Conservation (phyloP, 2,329 filamentous ascomycete species). For the Neobulgaria alba region DNA sequence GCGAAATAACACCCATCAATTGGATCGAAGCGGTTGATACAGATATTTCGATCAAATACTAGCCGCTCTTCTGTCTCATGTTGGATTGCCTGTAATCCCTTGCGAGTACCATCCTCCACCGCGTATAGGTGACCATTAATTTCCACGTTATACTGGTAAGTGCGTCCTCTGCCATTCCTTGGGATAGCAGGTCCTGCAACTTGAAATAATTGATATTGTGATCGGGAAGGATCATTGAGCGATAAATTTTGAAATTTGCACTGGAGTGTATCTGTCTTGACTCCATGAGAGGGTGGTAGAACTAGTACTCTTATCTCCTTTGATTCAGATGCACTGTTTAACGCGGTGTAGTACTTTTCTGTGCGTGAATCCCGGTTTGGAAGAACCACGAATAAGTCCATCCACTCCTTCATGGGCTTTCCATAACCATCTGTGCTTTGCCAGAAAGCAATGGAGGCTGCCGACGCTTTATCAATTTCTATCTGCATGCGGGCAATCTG, state of each 20-base stretch:
- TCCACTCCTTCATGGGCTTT: neutral
- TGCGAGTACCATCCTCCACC: neutral
- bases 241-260: neutral
- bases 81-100: neutral
- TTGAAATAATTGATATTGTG: neutral
- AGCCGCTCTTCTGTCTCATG: conserved; percentile 1
- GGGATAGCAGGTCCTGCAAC: neutral
- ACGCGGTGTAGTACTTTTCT: neutral
- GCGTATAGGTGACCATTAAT: neutral
- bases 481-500: neutral
- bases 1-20: neutral
- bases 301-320: neutral
- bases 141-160: neutral
- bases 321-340: neutral
- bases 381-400: neutral
- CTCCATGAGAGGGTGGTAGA: neutral
- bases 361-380: neutral
- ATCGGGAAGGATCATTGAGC: neutral
- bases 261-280: neutral
- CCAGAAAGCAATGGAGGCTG: neutral
- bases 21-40: neutral
- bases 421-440: neutral
- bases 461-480: neutral
- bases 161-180: neutral
- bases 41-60: neutral